Evolutionary conservation across 2,329 filamentous ascomycete genomes (phyloP).

Genomic region (Exophiala lecanii-corni): DNA sequence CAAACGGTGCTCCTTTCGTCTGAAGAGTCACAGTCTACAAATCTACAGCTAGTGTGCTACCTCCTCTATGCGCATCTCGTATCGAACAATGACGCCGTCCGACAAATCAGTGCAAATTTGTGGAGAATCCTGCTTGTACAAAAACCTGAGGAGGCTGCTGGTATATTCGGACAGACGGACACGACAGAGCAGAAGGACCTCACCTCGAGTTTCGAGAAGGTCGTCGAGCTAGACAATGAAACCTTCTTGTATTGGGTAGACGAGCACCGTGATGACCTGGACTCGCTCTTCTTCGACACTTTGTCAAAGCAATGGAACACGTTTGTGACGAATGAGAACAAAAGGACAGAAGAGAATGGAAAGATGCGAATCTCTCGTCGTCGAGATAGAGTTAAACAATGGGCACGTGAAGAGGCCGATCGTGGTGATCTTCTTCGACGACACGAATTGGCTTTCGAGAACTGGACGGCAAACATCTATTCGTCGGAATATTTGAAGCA

Average conservation of each 20-base stretch:
- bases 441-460: slow-evolving; percentile 81
- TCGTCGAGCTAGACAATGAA: slow-evolving; percentile 84
- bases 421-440: slow-evolving; percentile 68
- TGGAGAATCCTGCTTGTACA: slow-evolving; percentile 92
- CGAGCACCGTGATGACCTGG: slow-evolving; percentile 70
- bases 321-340: slow-evolving; percentile 79
- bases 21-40: slow-evolving; percentile 72
- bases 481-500: slow-evolving; percentile 88
- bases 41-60: slow-evolving; percentile 83
- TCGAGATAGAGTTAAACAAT: slow-evolving; percentile 74
- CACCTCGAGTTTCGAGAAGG: slow-evolving; percentile 70
- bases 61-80: slow-evolving; percentile 86
- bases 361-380: slow-evolving; percentile 67
- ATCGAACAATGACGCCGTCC: slow-evolving; percentile 62
- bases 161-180: slow-evolving; percentile 68
- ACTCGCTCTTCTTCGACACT: slow-evolving; percentile 74
- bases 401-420: slow-evolving; percentile 65
- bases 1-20: slow-evolving; percentile 82
- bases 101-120: slow-evolving; percentile 72
- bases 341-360: slow-evolving; percentile 70
- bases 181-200: slow-evolving; percentile 66
- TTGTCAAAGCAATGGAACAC: slow-evolving; percentile 82
- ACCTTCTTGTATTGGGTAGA: slow-evolving; percentile 87
- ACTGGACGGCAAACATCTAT: slow-evolving; percentile 96
- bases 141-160: slow-evolving; percentile 75